Conservation (phyloP, 306 rosid genomes). For the Glycine tomentella region DNA sequence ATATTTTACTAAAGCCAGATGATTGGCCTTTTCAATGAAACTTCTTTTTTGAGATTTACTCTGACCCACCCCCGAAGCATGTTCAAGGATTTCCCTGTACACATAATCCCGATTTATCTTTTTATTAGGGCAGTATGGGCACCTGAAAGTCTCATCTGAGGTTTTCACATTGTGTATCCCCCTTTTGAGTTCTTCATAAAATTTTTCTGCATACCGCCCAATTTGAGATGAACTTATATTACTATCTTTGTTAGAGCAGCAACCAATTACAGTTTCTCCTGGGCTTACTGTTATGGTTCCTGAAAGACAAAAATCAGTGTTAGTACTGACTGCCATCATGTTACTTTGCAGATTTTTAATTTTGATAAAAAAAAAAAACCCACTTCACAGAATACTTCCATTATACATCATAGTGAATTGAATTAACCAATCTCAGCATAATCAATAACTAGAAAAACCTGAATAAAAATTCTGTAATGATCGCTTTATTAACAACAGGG, state of each 20-base stretch:
- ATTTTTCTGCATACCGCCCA: conserved; percentile 48
- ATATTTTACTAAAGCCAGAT: conserved; percentile 77
- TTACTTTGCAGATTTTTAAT: conserved; percentile 1
- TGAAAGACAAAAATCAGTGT: conserved; percentile 47
- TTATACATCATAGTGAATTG: conserved; percentile 27
- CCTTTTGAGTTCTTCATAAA: conserved; percentile 70
- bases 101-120: conserved; percentile 70
- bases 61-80: conserved; percentile 91
- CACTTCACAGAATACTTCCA: conserved; percentile 17
- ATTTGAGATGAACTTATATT: conserved; percentile 66
- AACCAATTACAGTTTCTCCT: conserved; percentile 51
- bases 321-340: background rate
- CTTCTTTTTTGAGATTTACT: conserved; percentile 81
- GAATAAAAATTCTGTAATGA: conserved; percentile 17
- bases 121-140: conserved; percentile 80
- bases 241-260: conserved; percentile 57
- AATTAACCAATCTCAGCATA: conserved; percentile 32
- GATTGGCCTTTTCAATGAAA: conserved; percentile 78
- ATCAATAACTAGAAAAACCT: conserved; percentile 23
- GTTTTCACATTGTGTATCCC: conserved; percentile 69
- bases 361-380: conserved; percentile 3
- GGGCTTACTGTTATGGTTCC: conserved; percentile 42
- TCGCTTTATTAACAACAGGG: conserved; percentile 17
- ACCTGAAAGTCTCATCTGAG: conserved; percentile 64
- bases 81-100: conserved; percentile 82